Evolutionary conservation across 345 rosid genomes (phyloP).

Genomic region (Pugionium cornutum): DNA sequence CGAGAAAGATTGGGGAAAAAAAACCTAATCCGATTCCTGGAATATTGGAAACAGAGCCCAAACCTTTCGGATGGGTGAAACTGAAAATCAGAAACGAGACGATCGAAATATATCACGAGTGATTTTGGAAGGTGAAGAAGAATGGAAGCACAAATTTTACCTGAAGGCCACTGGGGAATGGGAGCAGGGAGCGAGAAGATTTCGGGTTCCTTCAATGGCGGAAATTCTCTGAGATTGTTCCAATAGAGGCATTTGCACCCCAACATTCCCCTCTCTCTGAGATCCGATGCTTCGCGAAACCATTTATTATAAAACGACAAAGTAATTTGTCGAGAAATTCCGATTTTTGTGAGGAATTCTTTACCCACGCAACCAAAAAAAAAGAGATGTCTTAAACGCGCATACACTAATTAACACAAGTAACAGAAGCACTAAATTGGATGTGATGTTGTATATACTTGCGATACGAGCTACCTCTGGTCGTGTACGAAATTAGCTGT

Average conservation of each 20-base stretch:
- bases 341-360: background rate
- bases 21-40: background rate
- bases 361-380: background rate
- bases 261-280: constrained; percentile 27
- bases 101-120: background rate
- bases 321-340: background rate
- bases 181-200: constrained; percentile 68
- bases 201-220: constrained; percentile 43
- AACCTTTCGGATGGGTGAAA: background rate
- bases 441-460: no score
- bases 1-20: no score
- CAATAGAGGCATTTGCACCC: constrained; percentile 59
- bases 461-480: no score
- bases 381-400: no score
- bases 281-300: constrained; percentile 36
- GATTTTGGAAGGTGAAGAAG: background rate
- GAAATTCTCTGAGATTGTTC: constrained; percentile 38
- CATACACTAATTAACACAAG: no score
- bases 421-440: no score
- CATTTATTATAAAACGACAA: constrained; percentile 13
- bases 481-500: no score
- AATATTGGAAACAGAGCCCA: no score
- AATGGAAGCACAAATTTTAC: constrained; percentile 32
- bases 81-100: background rate
- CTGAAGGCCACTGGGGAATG: constrained; percentile 75